Conservation (phyloP, 257 asterid species). For the Lavandula angustifolia region DNA sequence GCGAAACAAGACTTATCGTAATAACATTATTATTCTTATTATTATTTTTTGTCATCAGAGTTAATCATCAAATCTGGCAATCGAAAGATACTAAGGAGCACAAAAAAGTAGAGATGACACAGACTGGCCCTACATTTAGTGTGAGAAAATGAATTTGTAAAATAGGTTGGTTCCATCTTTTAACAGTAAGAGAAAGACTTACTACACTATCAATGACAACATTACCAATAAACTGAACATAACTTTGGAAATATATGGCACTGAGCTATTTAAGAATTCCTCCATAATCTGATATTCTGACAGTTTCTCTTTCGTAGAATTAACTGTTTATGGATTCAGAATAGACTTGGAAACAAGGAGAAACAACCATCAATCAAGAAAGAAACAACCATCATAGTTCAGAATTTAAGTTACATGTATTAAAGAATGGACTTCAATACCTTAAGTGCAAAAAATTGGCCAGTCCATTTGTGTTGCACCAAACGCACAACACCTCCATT, state of each 20-base stretch:
- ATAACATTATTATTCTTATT: background rate
- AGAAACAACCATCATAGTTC: background rate
- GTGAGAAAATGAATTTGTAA: conserved; percentile 9
- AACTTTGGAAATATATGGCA: background rate
- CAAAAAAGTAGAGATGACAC: background rate
- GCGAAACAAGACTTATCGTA: background rate
- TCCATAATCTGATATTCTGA: background rate
- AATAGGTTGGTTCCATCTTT: background rate
- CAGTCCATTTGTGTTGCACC: conserved; percentile 98
- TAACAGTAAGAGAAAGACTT: background rate
- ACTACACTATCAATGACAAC: background rate
- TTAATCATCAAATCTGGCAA: background rate
- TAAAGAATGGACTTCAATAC: conserved; percentile 36
- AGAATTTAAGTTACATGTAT: conserved; percentile 1
- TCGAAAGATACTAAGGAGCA: background rate
- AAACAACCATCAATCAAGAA: background rate
- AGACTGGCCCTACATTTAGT: background rate
- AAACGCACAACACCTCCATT: conserved; percentile 89
- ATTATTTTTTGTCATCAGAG: background rate
- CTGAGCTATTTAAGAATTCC: background rate
- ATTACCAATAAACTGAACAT: background rate
- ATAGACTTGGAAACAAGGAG: background rate
- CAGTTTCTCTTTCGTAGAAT: background rate
- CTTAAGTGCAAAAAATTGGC: conserved; percentile 95
- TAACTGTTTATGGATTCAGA: background rate